phyloP scores from a whole-genome alignment of 495 filamentous ascomycete genomes.

The Xylaria sp. region DNA sequence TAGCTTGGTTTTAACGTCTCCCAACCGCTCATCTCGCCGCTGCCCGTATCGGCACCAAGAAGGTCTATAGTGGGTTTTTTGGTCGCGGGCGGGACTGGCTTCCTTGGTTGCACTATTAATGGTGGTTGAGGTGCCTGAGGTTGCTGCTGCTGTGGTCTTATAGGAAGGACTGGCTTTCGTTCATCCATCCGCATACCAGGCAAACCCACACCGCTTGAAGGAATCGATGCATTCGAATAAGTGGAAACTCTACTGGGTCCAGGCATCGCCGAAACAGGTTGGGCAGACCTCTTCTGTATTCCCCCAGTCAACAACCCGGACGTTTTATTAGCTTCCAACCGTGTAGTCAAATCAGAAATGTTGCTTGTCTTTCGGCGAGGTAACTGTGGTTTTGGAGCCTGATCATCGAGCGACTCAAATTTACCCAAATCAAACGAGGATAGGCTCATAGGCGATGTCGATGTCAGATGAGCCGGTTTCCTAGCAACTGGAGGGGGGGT shows the following conservation, averaged over 20 bases:
- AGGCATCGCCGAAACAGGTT: constrained; percentile 12
- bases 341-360: constrained; percentile 39
- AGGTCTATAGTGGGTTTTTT: constrained; percentile 44
- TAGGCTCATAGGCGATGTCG: constrained; percentile 44
- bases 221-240: constrained; percentile 9
- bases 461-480: constrained; percentile 59
- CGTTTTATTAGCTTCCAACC: constrained; percentile 38
- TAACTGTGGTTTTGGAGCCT: constrained; percentile 32
- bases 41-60: constrained; percentile 45
- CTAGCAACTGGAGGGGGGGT: constrained; percentile 59
- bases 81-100: constrained; percentile 24
- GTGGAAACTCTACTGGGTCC: constrained; percentile 19
- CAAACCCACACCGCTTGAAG: constrained; percentile 29
- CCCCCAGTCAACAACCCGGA: constrained; percentile 34
- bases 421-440: constrained; percentile 28
- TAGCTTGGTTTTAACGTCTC: constrained; percentile 53
- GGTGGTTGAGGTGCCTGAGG: constrained; percentile 24
- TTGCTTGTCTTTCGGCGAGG: constrained; percentile 34
- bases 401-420: constrained; percentile 25
- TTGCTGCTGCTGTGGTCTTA: constrained; percentile 32
- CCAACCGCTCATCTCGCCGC: constrained; percentile 53
- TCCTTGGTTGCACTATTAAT: constrained; percentile 37
- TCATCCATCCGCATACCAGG: constrained; percentile 35
- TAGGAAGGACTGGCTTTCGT: constrained; percentile 35
- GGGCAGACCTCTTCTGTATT: constrained; percentile 30